These are phyloP conservation scores for Pythium folliculosum DNA, from an alignment of 352 stramenopile species.

Conservation along the genomic window DNA sequence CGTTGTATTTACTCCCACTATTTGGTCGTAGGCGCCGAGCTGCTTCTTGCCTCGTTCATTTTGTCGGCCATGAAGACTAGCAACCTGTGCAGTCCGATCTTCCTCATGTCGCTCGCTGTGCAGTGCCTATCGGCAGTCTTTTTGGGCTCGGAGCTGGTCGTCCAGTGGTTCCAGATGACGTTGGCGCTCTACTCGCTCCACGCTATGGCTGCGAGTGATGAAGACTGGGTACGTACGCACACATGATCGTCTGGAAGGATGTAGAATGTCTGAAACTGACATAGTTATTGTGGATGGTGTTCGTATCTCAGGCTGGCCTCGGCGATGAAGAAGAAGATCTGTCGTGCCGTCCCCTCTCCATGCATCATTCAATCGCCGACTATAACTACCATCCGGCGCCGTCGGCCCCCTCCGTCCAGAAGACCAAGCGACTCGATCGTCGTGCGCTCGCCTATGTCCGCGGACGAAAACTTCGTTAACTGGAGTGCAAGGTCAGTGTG, in stretches of 20 bases:
- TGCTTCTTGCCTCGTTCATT: constrained; percentile 85
- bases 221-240: constrained; percentile 64
- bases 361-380: constrained; percentile 76
- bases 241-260: neutral
- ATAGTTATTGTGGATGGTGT: neutral
- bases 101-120: constrained; percentile 77
- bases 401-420: constrained; percentile 70
- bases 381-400: constrained; percentile 70
- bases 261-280: neutral
- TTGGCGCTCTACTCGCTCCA: constrained; percentile 85
- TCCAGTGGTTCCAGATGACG: constrained; percentile 84
- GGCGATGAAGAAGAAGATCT: constrained; percentile 66
- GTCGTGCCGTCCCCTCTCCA: constrained; percentile 49
- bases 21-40: constrained; percentile 59
- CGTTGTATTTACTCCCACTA: neutral
- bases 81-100: constrained; percentile 82
- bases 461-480: constrained; percentile 65
- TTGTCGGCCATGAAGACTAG: constrained; percentile 85
- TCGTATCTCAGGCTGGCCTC: constrained; percentile 41
- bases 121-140: constrained; percentile 83
- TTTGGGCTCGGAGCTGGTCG: constrained; percentile 74
- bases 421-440: constrained; percentile 77
- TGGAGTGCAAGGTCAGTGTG: neutral
- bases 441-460: constrained; percentile 74
- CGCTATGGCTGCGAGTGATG: constrained; percentile 67